Evolutionary conservation across 495 filamentous ascomycete species (phyloP).

Genomic region (Parmelia sp.): DNA sequence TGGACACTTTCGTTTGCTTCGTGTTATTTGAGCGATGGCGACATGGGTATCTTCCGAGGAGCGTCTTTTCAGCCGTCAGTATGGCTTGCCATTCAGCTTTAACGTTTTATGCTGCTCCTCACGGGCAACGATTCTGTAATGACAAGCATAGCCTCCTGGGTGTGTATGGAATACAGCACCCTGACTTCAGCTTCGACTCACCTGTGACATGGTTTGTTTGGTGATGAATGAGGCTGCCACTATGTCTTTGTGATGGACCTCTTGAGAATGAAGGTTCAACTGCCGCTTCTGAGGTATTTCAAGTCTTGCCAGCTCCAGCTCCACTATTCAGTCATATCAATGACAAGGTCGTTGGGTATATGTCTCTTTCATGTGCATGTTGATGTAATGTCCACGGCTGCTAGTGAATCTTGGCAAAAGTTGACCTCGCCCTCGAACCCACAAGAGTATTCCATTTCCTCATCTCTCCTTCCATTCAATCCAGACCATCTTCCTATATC

Average conservation of each 20-base stretch:
- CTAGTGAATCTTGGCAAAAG: neutral
- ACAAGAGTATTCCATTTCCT: neutral
- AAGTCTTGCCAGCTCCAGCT: neutral
- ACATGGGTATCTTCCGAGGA: neutral
- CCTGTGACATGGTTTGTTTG: neutral
- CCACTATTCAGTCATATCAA: neutral
- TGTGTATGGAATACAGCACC: neutral
- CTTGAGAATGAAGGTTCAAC: neutral
- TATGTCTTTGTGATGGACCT: neutral
- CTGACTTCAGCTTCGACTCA: neutral
- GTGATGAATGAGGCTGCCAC: neutral
- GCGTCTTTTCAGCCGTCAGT: neutral
- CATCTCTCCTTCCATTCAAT: neutral
- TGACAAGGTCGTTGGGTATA: neutral
- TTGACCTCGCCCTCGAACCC: neutral
- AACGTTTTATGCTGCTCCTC: neutral
- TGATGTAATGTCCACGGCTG: neutral
- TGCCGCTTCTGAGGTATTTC: neutral
- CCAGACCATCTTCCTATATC: neutral
- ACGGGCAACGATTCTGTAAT: neutral
- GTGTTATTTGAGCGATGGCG: constrained; percentile 4
- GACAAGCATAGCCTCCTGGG: neutral
- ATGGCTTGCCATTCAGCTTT: neutral
- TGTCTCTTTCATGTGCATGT: neutral
- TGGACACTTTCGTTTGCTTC: constrained; percentile 9